These are phyloP conservation scores for Diaporthe australafricana DNA, from an alignment of 2,329 filamentous ascomycete genomes.

Conservation along the genomic window DNA sequence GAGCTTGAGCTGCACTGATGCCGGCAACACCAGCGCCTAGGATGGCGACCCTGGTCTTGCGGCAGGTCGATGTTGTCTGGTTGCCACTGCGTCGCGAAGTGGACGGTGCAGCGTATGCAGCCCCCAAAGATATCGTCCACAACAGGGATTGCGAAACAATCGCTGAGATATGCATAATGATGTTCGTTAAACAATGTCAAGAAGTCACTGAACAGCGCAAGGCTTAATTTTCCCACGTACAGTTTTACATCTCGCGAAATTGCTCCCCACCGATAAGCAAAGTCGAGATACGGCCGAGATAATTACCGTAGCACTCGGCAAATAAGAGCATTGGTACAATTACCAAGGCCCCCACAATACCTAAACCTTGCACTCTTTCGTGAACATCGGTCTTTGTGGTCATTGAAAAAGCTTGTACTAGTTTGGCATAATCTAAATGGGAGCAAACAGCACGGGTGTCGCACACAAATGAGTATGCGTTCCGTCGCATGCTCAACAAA, in stretches of 20 bases:
- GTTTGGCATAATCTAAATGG: no score
- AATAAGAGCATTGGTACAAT: neutral
- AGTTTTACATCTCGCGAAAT: slow-evolving; percentile 2
- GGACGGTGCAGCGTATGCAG: slow-evolving; percentile 15
- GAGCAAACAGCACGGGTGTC: neutral
- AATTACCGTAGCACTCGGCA: slow-evolving; percentile 1
- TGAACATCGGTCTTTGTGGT: neutral
- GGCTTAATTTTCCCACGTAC: neutral
- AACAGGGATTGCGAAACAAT: neutral
- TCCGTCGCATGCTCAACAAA: no score
- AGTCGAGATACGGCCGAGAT: neutral
- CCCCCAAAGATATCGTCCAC: neutral
- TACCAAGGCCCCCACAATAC: neutral
- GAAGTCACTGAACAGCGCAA: neutral
- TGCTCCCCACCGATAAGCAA: slow-evolving; percentile 9
- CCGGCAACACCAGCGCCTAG: slow-evolving; percentile 72
- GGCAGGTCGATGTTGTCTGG: slow-evolving; percentile 40
- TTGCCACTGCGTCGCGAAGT: neutral
- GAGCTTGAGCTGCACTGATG: slow-evolving; percentile 72
- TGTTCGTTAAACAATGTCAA: no score
- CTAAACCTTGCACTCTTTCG: neutral
- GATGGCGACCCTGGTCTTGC: slow-evolving; percentile 53
- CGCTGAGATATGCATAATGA: slow-evolving; percentile 5
- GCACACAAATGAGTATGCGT: no score
- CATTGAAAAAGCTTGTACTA: neutral